Base-by-base conservation (phyloP, 768 basidiomycete species). In the Paxillus ammoniavirescens region DNA sequence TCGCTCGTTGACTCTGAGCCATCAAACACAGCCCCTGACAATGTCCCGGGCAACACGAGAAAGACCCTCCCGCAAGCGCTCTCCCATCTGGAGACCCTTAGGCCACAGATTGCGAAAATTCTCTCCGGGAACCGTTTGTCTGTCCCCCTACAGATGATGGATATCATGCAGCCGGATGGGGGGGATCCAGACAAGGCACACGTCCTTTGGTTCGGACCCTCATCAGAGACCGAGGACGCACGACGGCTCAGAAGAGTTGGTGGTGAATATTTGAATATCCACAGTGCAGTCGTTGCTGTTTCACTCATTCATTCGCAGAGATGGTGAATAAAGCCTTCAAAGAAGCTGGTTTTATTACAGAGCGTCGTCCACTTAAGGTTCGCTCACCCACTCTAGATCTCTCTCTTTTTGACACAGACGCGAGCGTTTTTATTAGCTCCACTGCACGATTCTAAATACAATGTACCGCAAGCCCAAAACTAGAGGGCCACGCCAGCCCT, bases 201-300 rank as follows among this genome's bases (percentile, higher is more conserved):
- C 50, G 81, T 86, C 18, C 72, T 87, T 23, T 86, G 78, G 72
- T 57, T 78, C 10, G 83, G 81, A 1, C 83, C 86, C 1, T 52
- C 65, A 6, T 55, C 63, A 44, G 67, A 73, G 49, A 58, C 60
- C 9, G 68, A 72, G 28, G 65, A 71, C 9, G 68, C 67, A 2
- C 51, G 37, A 35, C 60, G 63, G 40, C 50, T 81, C 13, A 66
- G 59, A 30, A 46, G 46, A 5, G 69, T 79, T 8, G 64, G 70
- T 37, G 67, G 78, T 79, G 33, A 58, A 70, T 61, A 36, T 6
- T n/a, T n/a, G 26, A 6, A 30, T 30, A 8, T 18, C 30, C 7
- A 4, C 18, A 21, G 10, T 13, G 30, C 26, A 26, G 2, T 44
- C n/a, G 10, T 9, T n/a, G 2, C 31, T 4, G 18, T 52, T 26